A percentile compares a stretch with the other conserved stretches of the same genome.
Conservation (phyloP, 345 rosid species). For the Turritis glabra region DNA sequence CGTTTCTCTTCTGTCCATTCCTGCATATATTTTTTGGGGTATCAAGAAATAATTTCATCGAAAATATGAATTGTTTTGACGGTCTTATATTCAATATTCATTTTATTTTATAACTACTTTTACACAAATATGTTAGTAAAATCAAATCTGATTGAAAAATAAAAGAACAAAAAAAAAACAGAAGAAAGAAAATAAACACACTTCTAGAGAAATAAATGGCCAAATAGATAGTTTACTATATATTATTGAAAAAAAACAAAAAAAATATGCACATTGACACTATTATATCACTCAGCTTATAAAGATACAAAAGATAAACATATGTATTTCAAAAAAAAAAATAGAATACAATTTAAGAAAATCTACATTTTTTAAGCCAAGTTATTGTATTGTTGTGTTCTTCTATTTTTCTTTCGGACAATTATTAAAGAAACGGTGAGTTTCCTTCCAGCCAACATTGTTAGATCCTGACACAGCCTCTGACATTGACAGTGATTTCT, state of each 20-base stretch:
- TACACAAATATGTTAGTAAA: neutral
- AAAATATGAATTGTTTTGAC: too few relatives aligned
- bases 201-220: too few relatives aligned
- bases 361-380: neutral
- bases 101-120: neutral
- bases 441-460: conserved; percentile 44
- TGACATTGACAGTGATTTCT: conserved; percentile 38
- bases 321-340: neutral
- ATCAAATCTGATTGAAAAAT: neutral
- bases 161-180: neutral
- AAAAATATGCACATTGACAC: neutral
- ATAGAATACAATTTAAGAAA: neutral
- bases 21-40: too few relatives aligned
- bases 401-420: neutral
- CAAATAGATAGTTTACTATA: too few relatives aligned
- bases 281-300: neutral
- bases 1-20: too few relatives aligned
- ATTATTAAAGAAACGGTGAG: conserved; percentile 34
- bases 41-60: too few relatives aligned
- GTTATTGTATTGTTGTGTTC: neutral
- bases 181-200: too few relatives aligned
- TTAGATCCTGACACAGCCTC: conserved; percentile 33
- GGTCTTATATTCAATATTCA: too few relatives aligned
- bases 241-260: too few relatives aligned
- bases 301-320: neutral